Evolutionary conservation across 192 early-diverging fungal species (phyloP).

Genomic region (Thamnidium elegans): DNA sequence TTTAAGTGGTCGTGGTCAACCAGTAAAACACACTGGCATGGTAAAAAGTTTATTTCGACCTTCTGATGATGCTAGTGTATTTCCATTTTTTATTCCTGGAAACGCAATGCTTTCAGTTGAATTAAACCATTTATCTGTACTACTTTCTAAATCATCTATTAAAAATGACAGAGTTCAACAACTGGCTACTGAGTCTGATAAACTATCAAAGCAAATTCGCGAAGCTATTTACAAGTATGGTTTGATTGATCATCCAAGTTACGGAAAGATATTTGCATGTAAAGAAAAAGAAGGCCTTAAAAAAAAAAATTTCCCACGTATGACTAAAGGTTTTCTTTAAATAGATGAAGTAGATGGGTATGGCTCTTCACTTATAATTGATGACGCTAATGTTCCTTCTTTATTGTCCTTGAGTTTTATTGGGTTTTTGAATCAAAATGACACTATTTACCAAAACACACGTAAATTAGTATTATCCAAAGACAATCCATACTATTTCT

Average conservation of each 20-base stretch:
- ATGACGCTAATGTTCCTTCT: conserved; percentile 68
- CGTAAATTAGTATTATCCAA: conserved; percentile 57
- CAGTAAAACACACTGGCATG: conserved; percentile 38
- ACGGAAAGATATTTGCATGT: conserved; percentile 59
- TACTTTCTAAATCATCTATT: conserved; percentile 6
- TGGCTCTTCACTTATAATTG: conserved; percentile 61
- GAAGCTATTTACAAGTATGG: conserved; percentile 50
- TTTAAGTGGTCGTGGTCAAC: conserved; percentile 41
- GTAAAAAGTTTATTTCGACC: conserved; percentile 55
- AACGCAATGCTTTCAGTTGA: conserved; percentile 67
- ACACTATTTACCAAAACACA: conserved; percentile 57
- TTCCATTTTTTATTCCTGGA: conserved; percentile 57
- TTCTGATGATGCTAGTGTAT: conserved; percentile 54
- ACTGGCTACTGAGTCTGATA: conserved; percentile 38
- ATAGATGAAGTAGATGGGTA: conserved; percentile 64
- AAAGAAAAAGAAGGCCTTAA: too few relatives aligned
- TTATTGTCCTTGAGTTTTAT: conserved; percentile 59
- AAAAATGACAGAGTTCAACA: conserved; percentile 5
- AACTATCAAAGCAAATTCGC: conserved; percentile 5
- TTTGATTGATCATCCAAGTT: conserved; percentile 44
- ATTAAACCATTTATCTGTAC: conserved; percentile 30
- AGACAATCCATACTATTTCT: conserved; percentile 65
- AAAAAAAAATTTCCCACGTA: conserved; percentile 47
- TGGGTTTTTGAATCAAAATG: conserved; percentile 48
- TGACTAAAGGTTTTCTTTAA: conserved; percentile 53